Evolutionary conservation across 1,284 basidiomycete species (phyloP), one percentile per base, ranked within the genome.

Genomic region (Butyriboletus appendiculatus): DNA sequence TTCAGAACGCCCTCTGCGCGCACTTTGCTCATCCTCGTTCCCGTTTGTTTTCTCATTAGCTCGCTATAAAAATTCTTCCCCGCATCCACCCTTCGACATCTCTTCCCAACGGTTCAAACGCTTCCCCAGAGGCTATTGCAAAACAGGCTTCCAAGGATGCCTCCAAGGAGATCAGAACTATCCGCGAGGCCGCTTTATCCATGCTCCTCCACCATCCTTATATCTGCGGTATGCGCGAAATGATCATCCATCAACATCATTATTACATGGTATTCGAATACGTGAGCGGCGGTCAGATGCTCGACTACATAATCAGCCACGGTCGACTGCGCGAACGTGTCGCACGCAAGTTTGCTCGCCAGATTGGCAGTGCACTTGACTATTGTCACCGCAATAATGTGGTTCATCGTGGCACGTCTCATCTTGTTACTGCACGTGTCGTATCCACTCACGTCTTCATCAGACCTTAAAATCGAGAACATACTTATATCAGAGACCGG

Each of bases 191-290:
- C 0, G 92, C 92, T 8, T 81, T 96, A 55, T 96, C 88, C 50
- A 88, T 98, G 77, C 82, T 99, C 34, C 86, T 99, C 18, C 94
- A 98, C 68, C 96, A 99, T 69, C 97, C 96, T 1, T 98, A 98
- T 75, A 93, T 99, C 67, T 98, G 96, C 73, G 96, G 97, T 52
- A 99, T 99, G 96, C 89, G 94, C 63, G 95, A 97, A 77, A 96
- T 99, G 88, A 92, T 96, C 66, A 80, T 94, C 16, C 94, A 96
- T 75, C 90, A 91, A 56, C 88, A 96, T 68, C 96, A 99, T 74
- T 98, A 98, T 75, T 98, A 99, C 79, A 98, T 99, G 94, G 92
- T 98, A 5, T 95, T 92, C 71, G 96, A 99, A 73, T 98, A 98
- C 73, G 93, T 99, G 74, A 96, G 96, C 64, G 96, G 97, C 44